phyloP scores from a whole-genome alignment of 768 basidiomycete species.

The Termitomyces sp. region DNA sequence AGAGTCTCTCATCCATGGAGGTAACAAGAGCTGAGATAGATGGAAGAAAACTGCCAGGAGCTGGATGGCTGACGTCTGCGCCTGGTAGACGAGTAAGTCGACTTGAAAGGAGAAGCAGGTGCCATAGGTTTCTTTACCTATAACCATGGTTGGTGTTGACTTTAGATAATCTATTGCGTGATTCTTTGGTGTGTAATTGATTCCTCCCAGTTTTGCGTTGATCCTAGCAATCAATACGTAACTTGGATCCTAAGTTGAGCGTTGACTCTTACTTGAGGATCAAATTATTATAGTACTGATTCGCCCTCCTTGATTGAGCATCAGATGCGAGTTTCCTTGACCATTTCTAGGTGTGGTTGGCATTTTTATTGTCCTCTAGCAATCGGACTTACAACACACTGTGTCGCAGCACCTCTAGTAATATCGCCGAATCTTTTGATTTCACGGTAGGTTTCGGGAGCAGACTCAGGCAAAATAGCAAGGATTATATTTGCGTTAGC shows the following conservation, averaged over 20 bases:
- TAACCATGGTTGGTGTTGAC: conserved; percentile 46
- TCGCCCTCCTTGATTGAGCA: conserved; percentile 9
- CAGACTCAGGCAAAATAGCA: conserved; percentile 25
- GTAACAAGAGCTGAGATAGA: conserved; percentile 37
- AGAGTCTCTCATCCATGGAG: conserved; percentile 45
- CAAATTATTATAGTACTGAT: conserved; percentile 60
- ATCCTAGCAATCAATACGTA: conserved; percentile 32
- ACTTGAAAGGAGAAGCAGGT: not conserved
- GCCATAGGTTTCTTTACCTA: conserved; percentile 29
- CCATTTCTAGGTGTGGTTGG: conserved; percentile 18
- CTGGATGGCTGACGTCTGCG: conserved; percentile 23
- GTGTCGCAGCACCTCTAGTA: conserved; percentile 53
- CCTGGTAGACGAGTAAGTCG: conserved; percentile 13
- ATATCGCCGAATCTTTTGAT: conserved; percentile 32
- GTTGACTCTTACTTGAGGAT: conserved; percentile 43
- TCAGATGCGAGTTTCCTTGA: conserved; percentile 17
- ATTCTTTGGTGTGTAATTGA: conserved; percentile 45
- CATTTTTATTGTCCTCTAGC: not conserved
- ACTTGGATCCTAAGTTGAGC: not conserved
- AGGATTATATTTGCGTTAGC: conserved; percentile 17
- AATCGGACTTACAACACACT: conserved; percentile 48
- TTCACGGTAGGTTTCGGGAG: conserved; percentile 19
- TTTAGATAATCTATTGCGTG: conserved; percentile 28
- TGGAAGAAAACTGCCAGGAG: conserved; percentile 16
- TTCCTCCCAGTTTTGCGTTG: conserved; percentile 62